Conservation (phyloP, 208 protist species). For the Leishmania turanica region DNA sequence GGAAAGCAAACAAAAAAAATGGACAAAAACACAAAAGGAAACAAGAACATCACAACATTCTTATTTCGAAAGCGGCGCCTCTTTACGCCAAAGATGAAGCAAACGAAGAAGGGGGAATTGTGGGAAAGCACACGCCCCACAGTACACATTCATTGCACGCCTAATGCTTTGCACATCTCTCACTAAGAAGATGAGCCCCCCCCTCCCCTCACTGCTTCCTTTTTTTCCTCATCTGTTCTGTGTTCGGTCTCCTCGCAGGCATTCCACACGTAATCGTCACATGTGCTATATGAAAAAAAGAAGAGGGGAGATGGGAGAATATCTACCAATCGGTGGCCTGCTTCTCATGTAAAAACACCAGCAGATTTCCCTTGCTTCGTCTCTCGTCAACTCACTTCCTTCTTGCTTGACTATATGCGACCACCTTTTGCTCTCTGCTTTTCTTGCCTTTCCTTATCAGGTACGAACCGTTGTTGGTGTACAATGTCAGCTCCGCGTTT, state of each 20-base stretch:
- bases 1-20: neutral
- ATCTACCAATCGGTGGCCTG: neutral
- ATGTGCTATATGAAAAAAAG: constrained; percentile 1
- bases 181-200: neutral
- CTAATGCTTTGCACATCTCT: constrained; percentile 3
- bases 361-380: neutral
- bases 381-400: neutral
- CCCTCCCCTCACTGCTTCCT: neutral
- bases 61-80: neutral
- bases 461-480: neutral
- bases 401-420: neutral
- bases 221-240: neutral
- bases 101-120: neutral
- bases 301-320: neutral
- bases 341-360: neutral
- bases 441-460: neutral
- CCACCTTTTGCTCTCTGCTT: neutral
- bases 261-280: neutral
- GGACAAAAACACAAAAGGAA: neutral
- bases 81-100: neutral
- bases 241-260: neutral
- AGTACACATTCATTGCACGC: neutral
- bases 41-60: neutral
- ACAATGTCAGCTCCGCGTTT: neutral
- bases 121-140: neutral